phyloP scores from a whole-genome alignment of 306 rosid genomes.

The Pterocarpus santalinus region DNA sequence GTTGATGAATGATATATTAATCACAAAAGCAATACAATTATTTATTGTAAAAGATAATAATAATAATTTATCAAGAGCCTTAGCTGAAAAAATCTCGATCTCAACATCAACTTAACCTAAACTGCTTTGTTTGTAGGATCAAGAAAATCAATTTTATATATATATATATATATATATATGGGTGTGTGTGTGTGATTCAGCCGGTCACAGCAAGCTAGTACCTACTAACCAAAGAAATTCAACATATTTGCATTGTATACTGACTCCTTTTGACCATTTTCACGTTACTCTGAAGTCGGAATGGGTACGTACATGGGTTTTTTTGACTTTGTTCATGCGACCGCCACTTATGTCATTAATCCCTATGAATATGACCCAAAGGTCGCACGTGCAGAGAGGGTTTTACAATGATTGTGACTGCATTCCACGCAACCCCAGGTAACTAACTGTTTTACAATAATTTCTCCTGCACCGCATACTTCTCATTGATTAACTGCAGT shows the following conservation, averaged over 20 bases:
- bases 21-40: background rate
- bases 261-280: conserved; percentile 4
- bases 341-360: conserved; percentile 32
- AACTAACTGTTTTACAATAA: conserved; percentile 14
- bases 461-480: background rate
- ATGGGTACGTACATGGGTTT: background rate
- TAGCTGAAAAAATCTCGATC: background rate
- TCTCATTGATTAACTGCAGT: background rate
- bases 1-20: background rate
- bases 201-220: background rate
- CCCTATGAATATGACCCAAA: conserved; percentile 22
- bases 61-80: background rate
- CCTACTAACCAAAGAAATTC: background rate
- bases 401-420: conserved; percentile 48
- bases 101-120: background rate
- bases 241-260: background rate
- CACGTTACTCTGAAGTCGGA: background rate
- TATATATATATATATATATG: background rate
- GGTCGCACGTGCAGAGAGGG: conserved; percentile 44
- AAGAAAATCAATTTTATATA: background rate
- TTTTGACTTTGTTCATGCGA: conserved; percentile 40
- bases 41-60: background rate
- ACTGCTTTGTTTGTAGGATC: background rate
- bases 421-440: conserved; percentile 27
- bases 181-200: background rate